Base-by-base conservation (phyloP, 345 rosid species). In the Brassica juncea region DNA sequence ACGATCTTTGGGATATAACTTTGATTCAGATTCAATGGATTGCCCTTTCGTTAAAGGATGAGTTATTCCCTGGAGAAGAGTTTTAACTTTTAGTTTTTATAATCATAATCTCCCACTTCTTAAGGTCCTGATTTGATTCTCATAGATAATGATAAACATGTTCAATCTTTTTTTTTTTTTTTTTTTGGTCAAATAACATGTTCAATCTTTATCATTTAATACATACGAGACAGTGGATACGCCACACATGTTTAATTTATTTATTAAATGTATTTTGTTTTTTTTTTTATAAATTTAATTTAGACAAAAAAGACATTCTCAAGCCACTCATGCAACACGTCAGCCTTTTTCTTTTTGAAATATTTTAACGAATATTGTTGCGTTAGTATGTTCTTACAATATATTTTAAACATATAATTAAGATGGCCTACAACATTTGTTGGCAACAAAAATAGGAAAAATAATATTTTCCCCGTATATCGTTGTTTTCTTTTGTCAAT, bases 11-110 rank as follows among this genome's bases (percentile, higher is more conserved):
- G 93, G 98, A 91, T 57, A 87, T 90, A 49, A 90, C 99, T 4
- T 87, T 88, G 31, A 89, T 93, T 73, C 99, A 95, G 80, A 95
- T 93, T 61, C 99, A 95, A 54, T 91, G 99, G 98, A 93, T 91
- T 77, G 92, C 98, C 73, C 98, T 97, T 49, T 67, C 89, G 1
- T 88, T 95, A n/a, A 93, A 94, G 69, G 91, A 91, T 15, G 97
- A 89, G 67, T 72, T 89, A 61, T 90, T 93, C 84, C 97, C 97
- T 28, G 97, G 88, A 14, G 88, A 89, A 62, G 88, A 82, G 5
- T 63, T 81, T 23, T 66, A 39, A 8, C 5, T 15, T 8, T 15
- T 31, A 30, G 6, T 12, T 62, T 62, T 14, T 62, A 8, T 35
- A 16, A 35, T 62, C 37, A 62, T 11, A 27, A 16, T 15, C 49